A percentile compares a stretch with the other conserved stretches of the same genome.
These are phyloP conservation scores for Lasiosphaeria hispida DNA, from an alignment of 495 filamentous ascomycete species.

Conservation along the genomic window DNA sequence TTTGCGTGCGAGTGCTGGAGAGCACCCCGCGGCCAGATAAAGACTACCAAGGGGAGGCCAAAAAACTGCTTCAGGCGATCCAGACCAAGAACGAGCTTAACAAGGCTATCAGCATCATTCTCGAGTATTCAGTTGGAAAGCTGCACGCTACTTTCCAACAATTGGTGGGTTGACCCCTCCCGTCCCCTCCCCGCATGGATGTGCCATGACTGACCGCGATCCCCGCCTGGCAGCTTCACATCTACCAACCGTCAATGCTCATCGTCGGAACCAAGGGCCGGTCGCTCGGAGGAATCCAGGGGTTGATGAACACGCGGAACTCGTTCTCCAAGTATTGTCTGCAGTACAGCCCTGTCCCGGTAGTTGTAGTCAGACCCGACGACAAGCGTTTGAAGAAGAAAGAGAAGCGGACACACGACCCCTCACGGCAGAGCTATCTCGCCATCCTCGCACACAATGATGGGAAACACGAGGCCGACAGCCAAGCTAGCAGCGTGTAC, in stretches of 20 bases:
- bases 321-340: conserved; percentile 96
- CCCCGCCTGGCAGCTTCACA: conserved; percentile 63
- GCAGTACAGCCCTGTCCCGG: conserved; percentile 94
- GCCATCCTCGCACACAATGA: conserved; percentile 70
- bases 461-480: conserved; percentile 54
- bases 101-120: conserved; percentile 78
- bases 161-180: conserved; percentile 60
- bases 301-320: conserved; percentile 73
- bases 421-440: conserved; percentile 73
- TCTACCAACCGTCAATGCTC: conserved; percentile 93
- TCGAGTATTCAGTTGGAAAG: conserved; percentile 91
- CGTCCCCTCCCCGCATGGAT: background rate
- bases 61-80: conserved; percentile 70
- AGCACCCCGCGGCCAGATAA: conserved; percentile 76
- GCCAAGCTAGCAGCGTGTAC: conserved; percentile 44
- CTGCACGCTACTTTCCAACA: conserved; percentile 89
- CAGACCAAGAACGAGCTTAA: conserved; percentile 82
- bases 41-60: conserved; percentile 78
- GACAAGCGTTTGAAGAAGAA: conserved; percentile 92
- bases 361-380: conserved; percentile 89
- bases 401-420: conserved; percentile 78
- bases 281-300: conserved; percentile 82
- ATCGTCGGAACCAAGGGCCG: conserved; percentile 90
- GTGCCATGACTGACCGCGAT: background rate
- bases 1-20: conserved; percentile 89